A percentile compares a stretch with the other conserved stretches of the same genome.
Conservation (phyloP, 306 rosid genomes). For the Crotalaria pallida region DNA sequence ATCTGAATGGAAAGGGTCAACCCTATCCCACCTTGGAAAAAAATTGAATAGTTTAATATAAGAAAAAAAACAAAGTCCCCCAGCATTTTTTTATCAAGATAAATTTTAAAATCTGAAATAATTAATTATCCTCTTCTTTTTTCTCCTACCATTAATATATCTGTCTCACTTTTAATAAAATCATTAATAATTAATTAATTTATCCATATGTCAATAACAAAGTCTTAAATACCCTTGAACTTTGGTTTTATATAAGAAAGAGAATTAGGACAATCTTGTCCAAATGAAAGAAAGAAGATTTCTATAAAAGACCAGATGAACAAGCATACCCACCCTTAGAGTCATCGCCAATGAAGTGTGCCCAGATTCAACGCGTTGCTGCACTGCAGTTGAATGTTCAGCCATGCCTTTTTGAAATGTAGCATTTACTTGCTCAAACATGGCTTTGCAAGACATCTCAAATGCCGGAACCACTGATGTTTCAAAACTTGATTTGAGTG, state of each 20-base stretch:
- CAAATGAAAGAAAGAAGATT: constrained; percentile 4
- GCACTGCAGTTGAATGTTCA: constrained; percentile 72
- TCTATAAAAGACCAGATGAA: neutral
- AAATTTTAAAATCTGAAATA: neutral
- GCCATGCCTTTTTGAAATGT: constrained; percentile 94
- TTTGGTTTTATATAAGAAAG: neutral
- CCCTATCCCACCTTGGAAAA: neutral
- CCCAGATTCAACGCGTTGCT: constrained; percentile 77
- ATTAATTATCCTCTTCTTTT: neutral
- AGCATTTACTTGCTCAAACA: constrained; percentile 95
- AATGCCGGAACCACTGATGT: constrained; percentile 77
- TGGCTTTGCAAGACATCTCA: constrained; percentile 85
- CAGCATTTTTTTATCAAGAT: neutral
- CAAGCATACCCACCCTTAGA: constrained; percentile 57
- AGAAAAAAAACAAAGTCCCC: too few species aligned
- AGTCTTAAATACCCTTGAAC: neutral
- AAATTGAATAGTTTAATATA: too few species aligned
- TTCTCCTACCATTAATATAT: neutral
- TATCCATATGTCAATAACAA: neutral
- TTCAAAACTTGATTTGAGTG: constrained; percentile 77
- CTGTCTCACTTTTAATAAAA: neutral
- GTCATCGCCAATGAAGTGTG: constrained; percentile 78
- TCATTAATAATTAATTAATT: too few species aligned
- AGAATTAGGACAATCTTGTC: neutral
- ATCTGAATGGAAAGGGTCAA: neutral